phyloP scores from a whole-genome alignment of 2,329 filamentous ascomycete species.

The Massarina eburnea region DNA sequence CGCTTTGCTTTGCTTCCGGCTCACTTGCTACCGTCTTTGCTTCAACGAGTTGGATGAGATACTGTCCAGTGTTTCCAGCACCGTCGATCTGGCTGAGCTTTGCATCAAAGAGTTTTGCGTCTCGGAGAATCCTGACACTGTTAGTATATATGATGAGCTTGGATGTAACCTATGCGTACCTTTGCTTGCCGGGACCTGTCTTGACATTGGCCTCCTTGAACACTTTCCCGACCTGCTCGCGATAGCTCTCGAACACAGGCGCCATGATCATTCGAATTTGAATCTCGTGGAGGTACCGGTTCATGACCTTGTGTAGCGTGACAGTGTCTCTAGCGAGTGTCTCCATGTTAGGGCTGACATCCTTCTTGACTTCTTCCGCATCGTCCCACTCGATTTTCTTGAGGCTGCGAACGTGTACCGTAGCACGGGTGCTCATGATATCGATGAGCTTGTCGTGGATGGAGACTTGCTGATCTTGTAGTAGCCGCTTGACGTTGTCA shows the following conservation, averaged over 20 bases:
- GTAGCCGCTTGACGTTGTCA: conserved; percentile 79
- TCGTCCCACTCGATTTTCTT: conserved; percentile 74
- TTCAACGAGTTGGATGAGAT: conserved; percentile 66
- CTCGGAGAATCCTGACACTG: conserved; percentile 68
- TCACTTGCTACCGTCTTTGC: conserved; percentile 51
- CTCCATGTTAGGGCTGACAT: conserved; percentile 75
- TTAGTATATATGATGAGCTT: not conserved
- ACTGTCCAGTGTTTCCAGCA: conserved; percentile 71
- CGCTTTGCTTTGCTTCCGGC: conserved; percentile 3
- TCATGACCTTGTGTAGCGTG: conserved; percentile 79
- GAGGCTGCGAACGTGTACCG: conserved; percentile 73
- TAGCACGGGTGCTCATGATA: conserved; percentile 81
- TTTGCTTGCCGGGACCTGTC: conserved; percentile 68
- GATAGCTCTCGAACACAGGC: conserved; percentile 80
- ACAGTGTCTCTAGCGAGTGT: conserved; percentile 82
- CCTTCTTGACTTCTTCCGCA: conserved; percentile 43
- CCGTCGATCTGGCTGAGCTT: conserved; percentile 78
- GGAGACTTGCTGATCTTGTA: conserved; percentile 85
- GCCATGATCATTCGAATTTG: conserved; percentile 82
- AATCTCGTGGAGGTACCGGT: conserved; percentile 75
- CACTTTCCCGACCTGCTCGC: conserved; percentile 73
- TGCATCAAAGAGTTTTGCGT: conserved; percentile 71
- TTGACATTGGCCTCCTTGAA: conserved; percentile 66
- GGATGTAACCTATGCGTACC: conserved; percentile 56
- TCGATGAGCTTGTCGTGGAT: conserved; percentile 93